Base-by-base conservation (phyloP, 495 filamentous ascomycete species). In the Xanthoparmelia taractica region DNA sequence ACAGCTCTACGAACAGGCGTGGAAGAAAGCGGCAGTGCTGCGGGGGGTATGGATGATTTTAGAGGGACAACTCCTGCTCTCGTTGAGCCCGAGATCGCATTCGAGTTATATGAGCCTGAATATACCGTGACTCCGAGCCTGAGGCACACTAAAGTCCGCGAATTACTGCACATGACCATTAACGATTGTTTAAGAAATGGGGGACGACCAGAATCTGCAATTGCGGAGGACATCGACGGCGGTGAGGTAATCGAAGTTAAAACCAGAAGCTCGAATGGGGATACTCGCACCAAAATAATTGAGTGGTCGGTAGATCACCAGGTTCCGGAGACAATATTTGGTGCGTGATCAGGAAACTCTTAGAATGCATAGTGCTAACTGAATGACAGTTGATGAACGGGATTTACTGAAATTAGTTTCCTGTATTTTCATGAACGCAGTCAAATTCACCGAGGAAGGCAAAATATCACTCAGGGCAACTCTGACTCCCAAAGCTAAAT, bases 381-480 rank as follows among this genome's bases (percentile, higher is more conserved):
- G 50, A 18, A 50, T 48, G 5, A 33, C 66, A 79, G 78, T 86
- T 59, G 87, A 90, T 72, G 84, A 88, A 68, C 81, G 85, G 61
- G 85, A 89, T 63, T 70, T 92, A n/a, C 82, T 84, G 15, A 91
- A 91, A 69, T 70, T 89, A 62, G 81, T 90, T 3, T 89, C 87
- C 12, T 88, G 87, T 63, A 81, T 92, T 20, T 83, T 90, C 61
- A 75, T 89, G 36, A 92, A 92, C 71, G 89, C 89, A 6, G 80
- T 92, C 60, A 92, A 92, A 70, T 92, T 91, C 67, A 91, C 89
- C 0, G 85, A 88, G 63, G 78, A 77, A 59, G 89, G 89, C 27
- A 77, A 73, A n/a, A 87, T 92, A 58, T 79, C 75, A 2, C 71
- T 92, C 7, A 79, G 69, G 40, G 85, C 83, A 11, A 79, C 75